Evolutionary conservation across 176 grass and related monocot genomes (phyloP).

Genomic region (Puya raimondii): DNA sequence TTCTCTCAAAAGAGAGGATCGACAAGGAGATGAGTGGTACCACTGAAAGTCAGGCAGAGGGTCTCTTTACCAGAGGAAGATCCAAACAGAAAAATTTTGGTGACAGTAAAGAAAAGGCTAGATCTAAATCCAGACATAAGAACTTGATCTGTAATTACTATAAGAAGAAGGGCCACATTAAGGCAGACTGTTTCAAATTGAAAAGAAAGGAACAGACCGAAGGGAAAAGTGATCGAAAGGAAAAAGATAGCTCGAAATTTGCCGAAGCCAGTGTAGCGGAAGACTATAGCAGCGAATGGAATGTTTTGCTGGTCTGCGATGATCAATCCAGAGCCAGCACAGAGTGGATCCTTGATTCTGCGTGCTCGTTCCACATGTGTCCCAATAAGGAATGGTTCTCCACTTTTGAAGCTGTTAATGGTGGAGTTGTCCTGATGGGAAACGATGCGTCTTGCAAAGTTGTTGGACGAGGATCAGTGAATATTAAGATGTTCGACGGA

Average conservation of each 20-base stretch:
- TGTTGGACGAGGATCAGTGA: not conserved
- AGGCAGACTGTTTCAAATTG: not conserved
- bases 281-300: not conserved
- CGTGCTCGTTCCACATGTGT: conserved; percentile 15
- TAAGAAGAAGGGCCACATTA: conserved; percentile 6
- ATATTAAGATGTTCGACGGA: conserved; percentile 11
- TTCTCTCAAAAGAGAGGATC: conserved; percentile 7
- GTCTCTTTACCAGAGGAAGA: not conserved
- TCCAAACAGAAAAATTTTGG: not conserved
- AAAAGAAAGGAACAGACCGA: not conserved
- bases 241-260: not conserved
- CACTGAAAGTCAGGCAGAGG: not conserved
- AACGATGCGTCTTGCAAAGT: not conserved
- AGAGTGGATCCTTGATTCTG: not conserved
- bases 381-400: conserved; percentile 9
- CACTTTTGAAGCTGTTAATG: not conserved
- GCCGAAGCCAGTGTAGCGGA: not conserved
- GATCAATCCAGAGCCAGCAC: too few species aligned
- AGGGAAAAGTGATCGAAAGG: not conserved
- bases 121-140: not conserved
- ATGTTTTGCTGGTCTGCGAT: too few species aligned
- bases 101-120: not conserved
- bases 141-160: not conserved
- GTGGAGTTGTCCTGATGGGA: conserved; percentile 8
- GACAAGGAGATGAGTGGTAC: conserved; percentile 10